Evolutionary conservation across 495 filamentous ascomycete genomes (phyloP).

Genomic region (Physcia stellaris): DNA sequence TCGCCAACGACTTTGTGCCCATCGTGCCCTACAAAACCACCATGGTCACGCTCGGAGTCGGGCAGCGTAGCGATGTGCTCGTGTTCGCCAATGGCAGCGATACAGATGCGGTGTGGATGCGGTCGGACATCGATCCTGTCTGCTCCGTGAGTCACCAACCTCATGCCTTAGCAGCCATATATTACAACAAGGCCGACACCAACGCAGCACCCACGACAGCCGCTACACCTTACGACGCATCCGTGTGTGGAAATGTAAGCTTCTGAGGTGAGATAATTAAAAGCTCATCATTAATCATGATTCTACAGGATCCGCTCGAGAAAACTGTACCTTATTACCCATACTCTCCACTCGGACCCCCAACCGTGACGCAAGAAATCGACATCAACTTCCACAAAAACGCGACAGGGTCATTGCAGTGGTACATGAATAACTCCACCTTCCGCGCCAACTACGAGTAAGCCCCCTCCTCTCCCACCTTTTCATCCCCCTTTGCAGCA

Average conservation of each 20-base stretch:
- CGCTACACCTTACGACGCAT: conserved; percentile 5
- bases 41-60: conserved; percentile 11
- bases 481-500: no score
- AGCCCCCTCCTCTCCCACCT: not conserved
- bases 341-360: conserved; percentile 31
- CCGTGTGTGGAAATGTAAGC: conserved; percentile 23
- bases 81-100: conserved; percentile 19
- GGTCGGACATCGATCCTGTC: conserved; percentile 12
- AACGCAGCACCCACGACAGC: conserved; percentile 9
- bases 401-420: conserved; percentile 36
- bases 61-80: conserved; percentile 27
- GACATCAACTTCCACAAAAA: conserved; percentile 37
- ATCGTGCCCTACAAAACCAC: conserved; percentile 23
- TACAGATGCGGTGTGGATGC: conserved; percentile 25
- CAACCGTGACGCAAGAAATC: conserved; percentile 34
- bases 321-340: conserved; percentile 38
- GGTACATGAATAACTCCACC: conserved; percentile 39
- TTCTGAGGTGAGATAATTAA: not conserved
- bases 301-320: conserved; percentile 27
- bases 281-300: not conserved
- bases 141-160: conserved; percentile 13
- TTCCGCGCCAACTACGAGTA: conserved; percentile 47
- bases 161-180: conserved; percentile 21
- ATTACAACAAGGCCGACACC: conserved; percentile 24
- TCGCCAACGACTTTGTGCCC: conserved; percentile 29